These are phyloP conservation scores for Paraphaeosphaeria sporulosa DNA, from an alignment of 2,329 filamentous ascomycete species.

Conservation along the genomic window DNA sequence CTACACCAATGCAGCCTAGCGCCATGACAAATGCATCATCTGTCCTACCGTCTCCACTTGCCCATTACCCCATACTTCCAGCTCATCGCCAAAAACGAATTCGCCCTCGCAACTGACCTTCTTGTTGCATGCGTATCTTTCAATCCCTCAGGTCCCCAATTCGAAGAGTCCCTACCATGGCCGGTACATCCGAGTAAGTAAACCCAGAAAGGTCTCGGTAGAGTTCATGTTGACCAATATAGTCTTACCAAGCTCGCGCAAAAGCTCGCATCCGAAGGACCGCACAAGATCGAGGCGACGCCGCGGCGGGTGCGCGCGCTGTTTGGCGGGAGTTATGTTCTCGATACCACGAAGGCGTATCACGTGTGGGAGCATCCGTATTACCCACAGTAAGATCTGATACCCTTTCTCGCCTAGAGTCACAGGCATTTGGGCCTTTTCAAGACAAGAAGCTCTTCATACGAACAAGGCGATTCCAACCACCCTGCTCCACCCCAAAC, in stretches of 20 bases:
- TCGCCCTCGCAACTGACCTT: no score
- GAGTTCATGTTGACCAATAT: constrained; percentile 1
- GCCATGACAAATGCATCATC: constrained; percentile 9
- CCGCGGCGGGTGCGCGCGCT: constrained; percentile 43
- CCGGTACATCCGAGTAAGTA: constrained; percentile 17
- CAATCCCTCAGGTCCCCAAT: neutral
- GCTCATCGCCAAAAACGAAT: neutral
- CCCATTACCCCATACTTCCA: constrained; percentile 6
- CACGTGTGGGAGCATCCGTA: constrained; percentile 50
- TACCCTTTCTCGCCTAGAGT: neutral
- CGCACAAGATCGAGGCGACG: constrained; percentile 38
- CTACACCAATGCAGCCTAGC: neutral
- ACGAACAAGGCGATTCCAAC: neutral
- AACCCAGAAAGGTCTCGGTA: neutral
- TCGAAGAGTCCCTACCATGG: constrained; percentile 14
- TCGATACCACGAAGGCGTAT: constrained; percentile 43
- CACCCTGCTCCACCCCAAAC: neutral
- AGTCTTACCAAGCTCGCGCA: constrained; percentile 52
- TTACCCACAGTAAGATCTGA: constrained; percentile 40
- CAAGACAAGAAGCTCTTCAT: no score
- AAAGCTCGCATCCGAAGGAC: constrained; percentile 51
- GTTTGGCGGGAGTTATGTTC: constrained; percentile 41
- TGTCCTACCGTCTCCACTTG: neutral
- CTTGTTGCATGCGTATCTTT: neutral
- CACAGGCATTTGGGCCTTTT: no score